phyloP scores from a whole-genome alignment of 1,139 yeast species.

The Candida sanyaensis region DNA sequence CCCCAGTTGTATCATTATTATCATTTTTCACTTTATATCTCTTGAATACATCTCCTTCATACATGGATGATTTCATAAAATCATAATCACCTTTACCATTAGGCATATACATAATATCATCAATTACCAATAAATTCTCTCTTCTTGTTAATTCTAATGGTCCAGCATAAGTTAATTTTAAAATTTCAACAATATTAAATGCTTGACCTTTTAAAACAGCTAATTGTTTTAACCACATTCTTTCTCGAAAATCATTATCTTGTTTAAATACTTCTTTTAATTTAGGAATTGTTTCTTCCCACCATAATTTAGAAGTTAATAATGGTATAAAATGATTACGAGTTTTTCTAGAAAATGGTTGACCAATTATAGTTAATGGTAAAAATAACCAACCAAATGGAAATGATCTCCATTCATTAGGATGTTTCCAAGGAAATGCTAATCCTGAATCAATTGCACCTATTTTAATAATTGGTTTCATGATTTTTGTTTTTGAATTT shows the following conservation, averaged over 20 bases:
- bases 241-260: slow-evolving; percentile 63
- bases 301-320: slow-evolving; percentile 65
- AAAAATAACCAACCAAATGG: slow-evolving; percentile 80
- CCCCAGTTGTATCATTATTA: slow-evolving; percentile 3
- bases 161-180: slow-evolving; percentile 59
- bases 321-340: slow-evolving; percentile 60
- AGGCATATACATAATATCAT: slow-evolving; percentile 64
- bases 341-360: slow-evolving; percentile 62
- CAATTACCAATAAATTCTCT: slow-evolving; percentile 58
- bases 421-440: slow-evolving; percentile 82
- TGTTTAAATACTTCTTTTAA: slow-evolving; percentile 52
- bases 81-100: slow-evolving; percentile 3
- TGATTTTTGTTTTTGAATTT: slow-evolving; percentile 11
- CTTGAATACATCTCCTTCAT: slow-evolving; percentile 9
- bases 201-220: slow-evolving; percentile 80
- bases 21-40: slow-evolving; percentile 15
- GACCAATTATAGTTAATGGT: slow-evolving; percentile 65
- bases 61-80: slow-evolving; percentile 10
- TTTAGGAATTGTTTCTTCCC: slow-evolving; percentile 59
- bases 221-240: slow-evolving; percentile 70
- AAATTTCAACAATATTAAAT: slow-evolving; percentile 68
- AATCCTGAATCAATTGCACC: slow-evolving; percentile 82
- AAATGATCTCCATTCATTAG: slow-evolving; percentile 80
- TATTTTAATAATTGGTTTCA: slow-evolving; percentile 47
- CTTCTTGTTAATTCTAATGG: slow-evolving; percentile 68